These are phyloP conservation scores for Nakaseomyces glabratus DNA, from an alignment of 1,139 yeast species.

Conservation along the genomic window DNA sequence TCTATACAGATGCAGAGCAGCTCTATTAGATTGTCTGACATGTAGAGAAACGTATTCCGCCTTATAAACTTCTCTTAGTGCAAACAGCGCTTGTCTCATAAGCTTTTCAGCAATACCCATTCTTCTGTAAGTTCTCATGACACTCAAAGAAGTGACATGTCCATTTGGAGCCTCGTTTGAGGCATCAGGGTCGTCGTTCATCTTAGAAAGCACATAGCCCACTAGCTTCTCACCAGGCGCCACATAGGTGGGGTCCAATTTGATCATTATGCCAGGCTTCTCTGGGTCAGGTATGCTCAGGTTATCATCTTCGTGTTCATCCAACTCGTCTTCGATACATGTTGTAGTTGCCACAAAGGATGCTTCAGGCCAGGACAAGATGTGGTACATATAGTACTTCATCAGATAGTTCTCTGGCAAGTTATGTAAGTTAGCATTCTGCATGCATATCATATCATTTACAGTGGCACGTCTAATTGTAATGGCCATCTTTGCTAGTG, in stretches of 20 bases:
- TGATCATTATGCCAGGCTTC: constrained; percentile 22
- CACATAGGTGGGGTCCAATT: constrained; percentile 48
- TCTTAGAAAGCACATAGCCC: constrained; percentile 90
- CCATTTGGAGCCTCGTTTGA: constrained; percentile 71
- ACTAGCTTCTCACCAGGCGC: constrained; percentile 68
- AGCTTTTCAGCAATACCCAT: constrained; percentile 92
- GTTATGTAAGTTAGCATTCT: constrained; percentile 86
- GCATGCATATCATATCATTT: constrained; percentile 87
- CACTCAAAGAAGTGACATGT: constrained; percentile 87
- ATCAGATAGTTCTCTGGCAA: constrained; percentile 90
- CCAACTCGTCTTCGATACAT: constrained; percentile 32
- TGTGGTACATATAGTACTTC: constrained; percentile 89
- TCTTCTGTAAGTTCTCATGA: constrained; percentile 89
- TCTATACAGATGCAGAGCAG: constrained; percentile 85
- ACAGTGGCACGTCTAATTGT: constrained; percentile 85
- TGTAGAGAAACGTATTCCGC: constrained; percentile 85
- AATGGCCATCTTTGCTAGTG: constrained; percentile 49
- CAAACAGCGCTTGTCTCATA: constrained; percentile 77
- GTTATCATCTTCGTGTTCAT: constrained; percentile 28
- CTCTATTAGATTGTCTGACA: constrained; percentile 87
- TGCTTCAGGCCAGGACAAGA: constrained; percentile 95
- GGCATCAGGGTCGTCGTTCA: constrained; percentile 84
- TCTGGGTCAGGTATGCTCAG: constrained; percentile 14
- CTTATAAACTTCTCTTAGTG: constrained; percentile 72
- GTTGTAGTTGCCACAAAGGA: constrained; percentile 89